Conservation (phyloP, 2,329 filamentous ascomycete genomes). For the Neonectria faginata region DNA sequence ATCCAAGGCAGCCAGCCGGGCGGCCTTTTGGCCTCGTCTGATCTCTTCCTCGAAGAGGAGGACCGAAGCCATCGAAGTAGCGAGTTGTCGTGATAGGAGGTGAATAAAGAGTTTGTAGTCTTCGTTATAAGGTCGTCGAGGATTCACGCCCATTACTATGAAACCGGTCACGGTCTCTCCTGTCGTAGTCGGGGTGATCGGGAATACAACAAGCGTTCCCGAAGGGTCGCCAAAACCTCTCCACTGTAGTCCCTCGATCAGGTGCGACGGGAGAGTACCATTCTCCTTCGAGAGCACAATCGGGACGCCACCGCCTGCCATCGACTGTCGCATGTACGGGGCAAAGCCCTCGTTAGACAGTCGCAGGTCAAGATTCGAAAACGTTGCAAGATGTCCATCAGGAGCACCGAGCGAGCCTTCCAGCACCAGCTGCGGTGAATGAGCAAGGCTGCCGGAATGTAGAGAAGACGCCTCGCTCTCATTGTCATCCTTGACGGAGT, state of each 20-base stretch:
- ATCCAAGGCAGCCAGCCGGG: constrained; percentile 79
- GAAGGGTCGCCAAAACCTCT: constrained; percentile 79
- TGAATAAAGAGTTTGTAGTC: constrained; percentile 84
- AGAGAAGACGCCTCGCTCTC: constrained; percentile 80
- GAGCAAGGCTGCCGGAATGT: constrained; percentile 73
- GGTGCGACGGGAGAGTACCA: constrained; percentile 71
- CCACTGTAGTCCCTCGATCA: constrained; percentile 76
- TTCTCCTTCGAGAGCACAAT: constrained; percentile 75
- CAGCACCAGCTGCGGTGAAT: constrained; percentile 73
- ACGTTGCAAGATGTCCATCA: constrained; percentile 69
- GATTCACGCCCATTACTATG: constrained; percentile 82
- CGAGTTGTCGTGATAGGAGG: constrained; percentile 78
- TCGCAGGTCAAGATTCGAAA: constrained; percentile 74
- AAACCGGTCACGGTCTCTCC: constrained; percentile 81
- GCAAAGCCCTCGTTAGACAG: constrained; percentile 79
- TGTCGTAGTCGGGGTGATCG: constrained; percentile 79
- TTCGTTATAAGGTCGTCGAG: constrained; percentile 80
- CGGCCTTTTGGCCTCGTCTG: constrained; percentile 77
- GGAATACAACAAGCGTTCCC: constrained; percentile 78
- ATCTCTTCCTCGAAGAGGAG: constrained; percentile 89
- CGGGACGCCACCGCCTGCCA: constrained; percentile 72
- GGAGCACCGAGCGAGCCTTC: constrained; percentile 80
- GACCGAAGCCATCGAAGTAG: constrained; percentile 83
- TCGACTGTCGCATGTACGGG: constrained; percentile 80
- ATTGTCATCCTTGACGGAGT: constrained; percentile 77